These are phyloP conservation scores for Cadophora malorum DNA, from an alignment of 2,329 filamentous ascomycete genomes.

Conservation along the genomic window DNA sequence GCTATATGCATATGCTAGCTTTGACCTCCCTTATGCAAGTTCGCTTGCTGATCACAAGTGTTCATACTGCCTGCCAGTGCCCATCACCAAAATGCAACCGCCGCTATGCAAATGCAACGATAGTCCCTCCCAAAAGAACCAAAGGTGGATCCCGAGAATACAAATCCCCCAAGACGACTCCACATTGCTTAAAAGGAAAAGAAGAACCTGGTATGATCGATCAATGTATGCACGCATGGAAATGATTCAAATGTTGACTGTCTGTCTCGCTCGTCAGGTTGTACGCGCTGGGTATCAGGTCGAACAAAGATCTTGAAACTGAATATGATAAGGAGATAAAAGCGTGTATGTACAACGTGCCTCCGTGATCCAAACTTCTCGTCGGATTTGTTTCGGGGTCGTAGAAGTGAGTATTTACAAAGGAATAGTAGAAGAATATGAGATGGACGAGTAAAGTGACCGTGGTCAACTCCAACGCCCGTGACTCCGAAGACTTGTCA, in stretches of 20 bases:
- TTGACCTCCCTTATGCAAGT: constrained; percentile 8
- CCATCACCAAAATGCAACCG: constrained; percentile 35
- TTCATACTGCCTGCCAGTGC: background rate
- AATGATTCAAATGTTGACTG: constrained; percentile 19
- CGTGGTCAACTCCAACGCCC: constrained; percentile 29
- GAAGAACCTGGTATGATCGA: constrained; percentile 26
- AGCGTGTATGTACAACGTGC: constrained; percentile 20
- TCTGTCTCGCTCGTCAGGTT: constrained; percentile 15
- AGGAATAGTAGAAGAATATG: constrained; percentile 28
- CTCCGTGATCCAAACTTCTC: constrained; percentile 7
- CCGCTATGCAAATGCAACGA: constrained; percentile 38
- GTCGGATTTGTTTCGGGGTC: constrained; percentile 11
- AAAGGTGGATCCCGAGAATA: background rate
- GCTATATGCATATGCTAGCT: constrained; percentile 9
- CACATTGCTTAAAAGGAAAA: background rate
- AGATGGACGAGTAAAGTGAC: constrained; percentile 30
- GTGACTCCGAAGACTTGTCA: constrained; percentile 35
- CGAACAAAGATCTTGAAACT: constrained; percentile 30
- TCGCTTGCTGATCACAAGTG: background rate
- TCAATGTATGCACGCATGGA: constrained; percentile 22
- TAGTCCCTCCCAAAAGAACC: constrained; percentile 19
- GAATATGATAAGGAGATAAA: constrained; percentile 28
- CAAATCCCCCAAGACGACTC: background rate
- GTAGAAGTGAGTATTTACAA: constrained; percentile 37
- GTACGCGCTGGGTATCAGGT: constrained; percentile 24